Evolutionary conservation across 208 protist species (phyloP), one percentile per base, ranked within the genome.

Genomic region (Crithidia acanthocephali): DNA sequence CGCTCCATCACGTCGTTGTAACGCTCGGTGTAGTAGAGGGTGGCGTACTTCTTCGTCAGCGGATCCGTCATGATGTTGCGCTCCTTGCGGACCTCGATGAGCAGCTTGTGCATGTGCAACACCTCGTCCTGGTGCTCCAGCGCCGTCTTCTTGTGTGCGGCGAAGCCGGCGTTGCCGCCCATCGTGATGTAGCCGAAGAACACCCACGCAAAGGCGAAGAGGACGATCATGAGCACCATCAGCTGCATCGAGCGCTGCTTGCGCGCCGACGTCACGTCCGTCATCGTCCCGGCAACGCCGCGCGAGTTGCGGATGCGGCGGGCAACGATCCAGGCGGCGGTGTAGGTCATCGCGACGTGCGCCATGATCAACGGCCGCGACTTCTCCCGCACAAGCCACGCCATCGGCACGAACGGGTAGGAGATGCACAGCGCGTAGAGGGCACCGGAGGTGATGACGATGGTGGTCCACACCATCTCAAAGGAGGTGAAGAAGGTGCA

Each of bases 371-470:
- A 52, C 40, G 53, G 50, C 33, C 80, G 58, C 7, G 86, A 83
- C 53, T 72, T 73, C 63, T 94, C 86, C 32, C 89, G 84, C 28
- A 92, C 53, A 9, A 95, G n/a, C 78, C 80, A 87, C 4, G 52
- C 89, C 70, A 90, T 78, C 15, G 86, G 86, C 47, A 92, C 86
- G 65, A 95, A 95, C 23, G 89, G 89, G 68, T 91, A 95, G 8
- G 80, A 91, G 53, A 87, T 85, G 73, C 72, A 78, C n/a, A 90
- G 64, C 25, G 78, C 81, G 77, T 86, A 86, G 20, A 91, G 61
- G 0, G 74, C 47, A 40, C 70, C 8, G 6, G 68, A 18, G 13
- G 63, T 1, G 55, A 85, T 69, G 6, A 59, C 73, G 32, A 61
- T 60, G 3, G 55, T 23, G 0, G 76, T 45, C 72, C 72, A 85